A percentile compares a stretch with the other conserved stretches of the same genome.
These are phyloP conservation scores for Mycena filopes DNA, from an alignment of 768 basidiomycete species.

Conservation along the genomic window DNA sequence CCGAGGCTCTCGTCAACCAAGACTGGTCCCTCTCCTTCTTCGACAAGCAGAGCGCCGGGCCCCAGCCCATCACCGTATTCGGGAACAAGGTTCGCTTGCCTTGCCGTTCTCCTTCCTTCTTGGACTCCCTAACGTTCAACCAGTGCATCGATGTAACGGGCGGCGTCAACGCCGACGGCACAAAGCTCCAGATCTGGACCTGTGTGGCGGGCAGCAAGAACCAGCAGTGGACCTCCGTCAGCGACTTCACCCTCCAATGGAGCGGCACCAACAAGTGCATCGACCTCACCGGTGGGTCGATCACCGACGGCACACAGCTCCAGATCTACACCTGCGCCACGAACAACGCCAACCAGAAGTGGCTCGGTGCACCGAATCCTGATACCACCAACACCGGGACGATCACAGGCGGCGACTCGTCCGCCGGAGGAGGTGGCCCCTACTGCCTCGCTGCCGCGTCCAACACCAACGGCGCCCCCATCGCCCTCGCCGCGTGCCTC, in stretches of 20 bases:
- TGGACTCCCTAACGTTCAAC: too few relatives aligned
- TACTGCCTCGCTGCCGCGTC: constrained; percentile 11
- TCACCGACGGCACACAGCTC: too few relatives aligned
- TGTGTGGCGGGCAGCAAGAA: too few relatives aligned
- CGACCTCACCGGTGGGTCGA: too few relatives aligned
- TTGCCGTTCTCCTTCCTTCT: not conserved
- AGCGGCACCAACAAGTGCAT: too few relatives aligned
- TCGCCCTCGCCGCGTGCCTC: constrained; percentile 6
- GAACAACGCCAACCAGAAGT: not conserved
- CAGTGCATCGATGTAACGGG: not conserved
- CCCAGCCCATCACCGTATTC: not conserved
- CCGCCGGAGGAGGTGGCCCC: not conserved
- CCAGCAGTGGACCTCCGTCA: too few relatives aligned
- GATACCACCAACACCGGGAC: too few relatives aligned
- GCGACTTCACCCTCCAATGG: too few relatives aligned
- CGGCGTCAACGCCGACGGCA: not conserved
- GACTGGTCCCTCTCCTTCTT: not conserved
- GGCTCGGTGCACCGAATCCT: not conserved
- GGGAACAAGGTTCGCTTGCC: not conserved
- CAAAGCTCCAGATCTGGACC: too few relatives aligned
- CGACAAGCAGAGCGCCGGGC: not conserved
- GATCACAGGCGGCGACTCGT: too few relatives aligned
- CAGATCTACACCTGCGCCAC: too few relatives aligned
- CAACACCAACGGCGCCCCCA: not conserved
- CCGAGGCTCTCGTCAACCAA: not conserved